Base-by-base conservation (phyloP, 2,329 filamentous ascomycete genomes). In the Trichoderma cornu-damae region DNA sequence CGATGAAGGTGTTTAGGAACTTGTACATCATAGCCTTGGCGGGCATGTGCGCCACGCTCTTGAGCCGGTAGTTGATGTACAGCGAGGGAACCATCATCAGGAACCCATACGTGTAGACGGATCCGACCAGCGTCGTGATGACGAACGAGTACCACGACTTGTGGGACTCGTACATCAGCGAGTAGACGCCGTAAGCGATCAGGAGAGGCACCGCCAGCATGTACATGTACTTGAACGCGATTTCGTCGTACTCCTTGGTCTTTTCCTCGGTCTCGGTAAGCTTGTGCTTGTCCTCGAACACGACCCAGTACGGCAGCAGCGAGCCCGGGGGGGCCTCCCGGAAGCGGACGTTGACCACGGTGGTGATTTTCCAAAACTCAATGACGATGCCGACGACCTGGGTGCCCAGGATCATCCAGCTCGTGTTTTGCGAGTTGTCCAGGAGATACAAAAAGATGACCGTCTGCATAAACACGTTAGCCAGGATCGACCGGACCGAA, bases 41-140 rank as follows among this genome's bases (percentile, higher is more conserved):
- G 1, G 94, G 92, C 93, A 99, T 96, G 75, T 99, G 94, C 9
- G 94, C 94, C 32, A 97, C 90, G 64, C 86, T 88, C 81, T 93
- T 96, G 64, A 99, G 84, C 11, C 93, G 87, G 79, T 99, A 99
- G 81, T 99, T 99, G 84, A 99, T 99, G 78, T 97, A 99, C 32
- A 99, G 79, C 59, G 86, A 88, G 12, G 94, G 94, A 7, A 99
- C 88, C 94, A 99, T 99, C 91, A 99, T 96, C 61, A 99, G 77
- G 80, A 99, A 99, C 4, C 94, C 94, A 70, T 99, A 99, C 0
- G 94, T 92, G 72, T 99, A 99, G 51, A 99, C 94, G 42, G 88
- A 93, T 9, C 92, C 94, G 20, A 99, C 94, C 8, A 99, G 85
- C 0, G 93, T 97, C 22, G 94, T 85, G 70, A 99, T 96, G 72